phyloP scores from a whole-genome alignment of 1,139 yeast species.

The Diutina ranongensis region DNA sequence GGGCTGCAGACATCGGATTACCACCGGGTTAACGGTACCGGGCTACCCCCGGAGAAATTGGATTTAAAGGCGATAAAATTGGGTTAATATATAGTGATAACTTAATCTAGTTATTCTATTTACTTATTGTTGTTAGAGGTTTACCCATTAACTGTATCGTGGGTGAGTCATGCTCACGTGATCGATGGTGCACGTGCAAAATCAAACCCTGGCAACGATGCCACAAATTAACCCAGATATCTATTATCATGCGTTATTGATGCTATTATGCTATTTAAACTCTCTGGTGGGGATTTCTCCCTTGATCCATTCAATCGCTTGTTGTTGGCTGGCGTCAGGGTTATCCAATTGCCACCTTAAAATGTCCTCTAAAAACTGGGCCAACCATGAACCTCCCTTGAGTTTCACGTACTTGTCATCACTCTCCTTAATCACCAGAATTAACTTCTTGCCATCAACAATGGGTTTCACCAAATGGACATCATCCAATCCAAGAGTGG shows the following conservation, averaged over 20 bases:
- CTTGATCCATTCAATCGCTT: slow-evolving; percentile 32
- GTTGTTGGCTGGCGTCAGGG: slow-evolving; percentile 41
- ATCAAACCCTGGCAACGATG: too few relatives aligned
- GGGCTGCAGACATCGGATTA: background rate
- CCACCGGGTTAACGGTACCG: too few relatives aligned
- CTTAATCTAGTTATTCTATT: too few relatives aligned
- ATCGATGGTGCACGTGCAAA: too few relatives aligned
- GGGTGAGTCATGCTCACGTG: too few relatives aligned
- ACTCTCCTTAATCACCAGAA: slow-evolving; percentile 28
- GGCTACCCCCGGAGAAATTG: too few relatives aligned
- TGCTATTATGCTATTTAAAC: slow-evolving; percentile 2
- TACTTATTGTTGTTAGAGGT: too few relatives aligned
- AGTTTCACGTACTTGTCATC: background rate
- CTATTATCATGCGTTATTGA: too few relatives aligned
- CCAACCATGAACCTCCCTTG: slow-evolving; percentile 85
- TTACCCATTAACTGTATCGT: too few relatives aligned
- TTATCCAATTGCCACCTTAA: slow-evolving; percentile 68
- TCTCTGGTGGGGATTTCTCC: background rate
- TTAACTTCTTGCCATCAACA: slow-evolving; percentile 60
- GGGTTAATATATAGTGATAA: too few relatives aligned
- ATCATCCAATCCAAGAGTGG: slow-evolving; percentile 21
- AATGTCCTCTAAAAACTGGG: slow-evolving; percentile 39
- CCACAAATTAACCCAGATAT: too few relatives aligned
- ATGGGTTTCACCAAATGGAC: slow-evolving; percentile 40
- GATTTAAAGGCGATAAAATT: background rate